Evolutionary conservation across 1,139 yeast genomes (phyloP).

Genomic region (Suhomyces bribrorum): DNA sequence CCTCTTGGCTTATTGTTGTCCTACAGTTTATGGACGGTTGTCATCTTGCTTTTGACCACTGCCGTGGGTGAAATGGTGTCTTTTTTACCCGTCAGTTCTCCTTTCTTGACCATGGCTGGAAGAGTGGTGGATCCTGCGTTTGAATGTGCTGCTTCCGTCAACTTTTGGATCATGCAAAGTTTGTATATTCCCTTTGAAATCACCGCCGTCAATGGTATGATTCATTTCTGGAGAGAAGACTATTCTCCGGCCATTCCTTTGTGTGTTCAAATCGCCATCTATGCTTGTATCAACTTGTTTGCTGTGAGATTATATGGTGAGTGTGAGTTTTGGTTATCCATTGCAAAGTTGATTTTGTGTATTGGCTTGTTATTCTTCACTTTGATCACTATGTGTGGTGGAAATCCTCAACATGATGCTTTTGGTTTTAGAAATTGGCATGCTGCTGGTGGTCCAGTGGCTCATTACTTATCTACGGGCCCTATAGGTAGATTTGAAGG

Average conservation of each 20-base stretch:
- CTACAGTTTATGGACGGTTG: conserved; percentile 46
- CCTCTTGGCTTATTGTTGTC: conserved; percentile 49
- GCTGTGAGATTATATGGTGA: conserved; percentile 80
- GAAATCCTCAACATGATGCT: conserved; percentile 66
- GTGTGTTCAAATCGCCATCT: conserved; percentile 61
- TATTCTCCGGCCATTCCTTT: conserved; percentile 69
- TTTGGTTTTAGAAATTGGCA: conserved; percentile 71
- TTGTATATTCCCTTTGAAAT: conserved; percentile 80
- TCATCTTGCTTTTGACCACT: conserved; percentile 63
- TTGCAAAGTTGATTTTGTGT: conserved; percentile 71
- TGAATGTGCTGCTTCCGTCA: conserved; percentile 79
- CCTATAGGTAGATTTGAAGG: conserved; percentile 69
- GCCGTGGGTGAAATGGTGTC: conserved; percentile 84
- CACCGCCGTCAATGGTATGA: conserved; percentile 74
- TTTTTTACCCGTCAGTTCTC: conserved; percentile 70
- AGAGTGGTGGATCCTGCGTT: conserved; percentile 64
- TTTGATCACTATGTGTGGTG: conserved; percentile 81
- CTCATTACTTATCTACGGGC: conserved; percentile 57
- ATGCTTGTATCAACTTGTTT: conserved; percentile 63
- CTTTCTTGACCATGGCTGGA: conserved; percentile 56
- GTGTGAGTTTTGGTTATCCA: conserved; percentile 75
- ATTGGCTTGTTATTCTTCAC: conserved; percentile 73
- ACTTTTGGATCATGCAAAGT: conserved; percentile 76
- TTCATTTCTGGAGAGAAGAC: conserved; percentile 79
- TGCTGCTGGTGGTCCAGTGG: conserved; percentile 50